Evolutionary conservation across 352 stramenopile genomes (phyloP).

Genomic region (Phytophthora pisi): DNA sequence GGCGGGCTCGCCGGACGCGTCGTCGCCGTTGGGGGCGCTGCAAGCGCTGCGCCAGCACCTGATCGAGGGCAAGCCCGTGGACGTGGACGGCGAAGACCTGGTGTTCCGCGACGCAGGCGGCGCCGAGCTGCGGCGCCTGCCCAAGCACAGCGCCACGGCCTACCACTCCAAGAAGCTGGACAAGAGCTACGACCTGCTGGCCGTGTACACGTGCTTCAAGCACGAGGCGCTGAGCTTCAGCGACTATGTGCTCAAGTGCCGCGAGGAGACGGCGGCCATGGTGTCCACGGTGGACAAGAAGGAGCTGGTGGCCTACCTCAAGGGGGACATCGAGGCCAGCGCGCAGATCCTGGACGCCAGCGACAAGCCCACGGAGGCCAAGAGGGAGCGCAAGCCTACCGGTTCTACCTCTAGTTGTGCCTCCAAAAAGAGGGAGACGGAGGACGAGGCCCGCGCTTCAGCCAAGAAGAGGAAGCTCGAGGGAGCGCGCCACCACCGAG

Average conservation of each 20-base stretch:
- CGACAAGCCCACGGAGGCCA: constrained; percentile 14
- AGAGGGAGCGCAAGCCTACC: constrained; percentile 13
- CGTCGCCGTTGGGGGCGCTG: constrained; percentile 44
- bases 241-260: constrained; percentile 86
- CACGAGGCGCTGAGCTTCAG: constrained; percentile 74
- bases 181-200: constrained; percentile 86
- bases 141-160: constrained; percentile 72
- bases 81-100: constrained; percentile 61
- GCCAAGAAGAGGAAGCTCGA: constrained; percentile 52
- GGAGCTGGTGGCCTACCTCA: constrained; percentile 84
- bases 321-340: constrained; percentile 82
- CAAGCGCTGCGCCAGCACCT: constrained; percentile 66
- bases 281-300: constrained; percentile 90
- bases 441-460: constrained; percentile 27
- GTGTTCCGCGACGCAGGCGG: constrained; percentile 64
- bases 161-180: constrained; percentile 86
- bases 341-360: constrained; percentile 63
- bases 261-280: constrained; percentile 76
- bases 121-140: constrained; percentile 48
- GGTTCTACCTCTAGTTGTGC: not conserved
- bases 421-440: constrained; percentile 18
- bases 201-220: constrained; percentile 84
- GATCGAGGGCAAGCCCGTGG: constrained; percentile 72
- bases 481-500: constrained; percentile 12
- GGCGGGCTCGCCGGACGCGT: constrained; percentile 7